Conservation (phyloP, 1,139 yeast genomes). For the Suzukiozyma palmioleophila region DNA sequence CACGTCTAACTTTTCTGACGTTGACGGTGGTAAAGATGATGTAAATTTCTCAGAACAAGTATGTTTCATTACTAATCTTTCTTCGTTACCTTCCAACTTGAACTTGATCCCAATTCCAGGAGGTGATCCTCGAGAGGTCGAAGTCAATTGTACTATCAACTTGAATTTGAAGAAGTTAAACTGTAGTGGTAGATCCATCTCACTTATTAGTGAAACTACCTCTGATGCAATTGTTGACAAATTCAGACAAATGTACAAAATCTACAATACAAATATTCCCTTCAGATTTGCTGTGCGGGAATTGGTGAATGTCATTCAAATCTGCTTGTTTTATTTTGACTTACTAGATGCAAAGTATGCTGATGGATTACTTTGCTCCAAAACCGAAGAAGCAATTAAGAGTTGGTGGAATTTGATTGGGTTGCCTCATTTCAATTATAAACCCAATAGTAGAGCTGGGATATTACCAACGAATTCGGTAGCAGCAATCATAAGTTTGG, state of each 20-base stretch:
- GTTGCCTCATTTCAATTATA: conserved; percentile 49
- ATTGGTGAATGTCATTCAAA: conserved; percentile 69
- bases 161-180: conserved; percentile 71
- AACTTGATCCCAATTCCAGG: conserved; percentile 65
- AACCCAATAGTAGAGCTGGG: conserved; percentile 45
- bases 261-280: conserved; percentile 44
- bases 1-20: conserved; percentile 18
- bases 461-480: conserved; percentile 63
- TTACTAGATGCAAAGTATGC: conserved; percentile 64
- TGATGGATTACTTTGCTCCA: conserved; percentile 79
- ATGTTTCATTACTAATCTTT: conserved; percentile 74
- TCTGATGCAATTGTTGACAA: conserved; percentile 80
- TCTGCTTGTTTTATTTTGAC: conserved; percentile 72
- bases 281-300: conserved; percentile 69
- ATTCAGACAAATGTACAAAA: conserved; percentile 70
- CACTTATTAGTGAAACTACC: conserved; percentile 58
- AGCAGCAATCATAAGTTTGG: conserved; percentile 57
- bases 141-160: conserved; percentile 62
- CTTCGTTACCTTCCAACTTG: conserved; percentile 73
- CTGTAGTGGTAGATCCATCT: conserved; percentile 82
- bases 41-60: conserved; percentile 17
- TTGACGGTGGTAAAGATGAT: conserved; percentile 5
- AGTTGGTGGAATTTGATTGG: conserved; percentile 87
- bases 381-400: conserved; percentile 65
- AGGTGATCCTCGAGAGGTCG: conserved; percentile 54